Conservation (phyloP, 2,329 filamentous ascomycete species). For the Phoma sp. region DNA sequence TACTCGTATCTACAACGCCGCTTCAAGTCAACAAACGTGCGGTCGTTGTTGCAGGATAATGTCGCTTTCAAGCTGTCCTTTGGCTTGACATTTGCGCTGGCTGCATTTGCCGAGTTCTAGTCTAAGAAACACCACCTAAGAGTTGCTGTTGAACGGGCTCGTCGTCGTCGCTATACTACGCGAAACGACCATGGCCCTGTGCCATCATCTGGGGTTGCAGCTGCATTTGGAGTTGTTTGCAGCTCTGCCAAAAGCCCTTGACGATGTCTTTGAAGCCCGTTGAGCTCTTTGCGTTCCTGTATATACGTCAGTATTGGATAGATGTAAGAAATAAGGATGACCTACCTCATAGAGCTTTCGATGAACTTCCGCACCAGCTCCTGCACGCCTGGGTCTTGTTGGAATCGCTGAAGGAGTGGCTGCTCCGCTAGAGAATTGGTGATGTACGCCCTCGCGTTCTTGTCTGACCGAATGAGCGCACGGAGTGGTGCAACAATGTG, state of each 20-base stretch:
- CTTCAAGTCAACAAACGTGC: slow-evolving; percentile 58
- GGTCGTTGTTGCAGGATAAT: slow-evolving; percentile 62
- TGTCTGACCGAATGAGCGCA: slow-evolving; percentile 41
- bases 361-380: slow-evolving; percentile 45
- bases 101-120: slow-evolving; percentile 67
- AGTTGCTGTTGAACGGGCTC: slow-evolving; percentile 14
- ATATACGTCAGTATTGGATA: slow-evolving; percentile 32
- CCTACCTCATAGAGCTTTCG: slow-evolving; percentile 44
- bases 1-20: slow-evolving; percentile 60
- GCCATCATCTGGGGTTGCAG: slow-evolving; percentile 39
- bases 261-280: slow-evolving; percentile 46
- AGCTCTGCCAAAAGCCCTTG: slow-evolving; percentile 47
- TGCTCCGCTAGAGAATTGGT: slow-evolving; percentile 39
- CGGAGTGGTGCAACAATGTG: slow-evolving; percentile 43
- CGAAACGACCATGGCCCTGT: slow-evolving; percentile 25
- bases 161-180: slow-evolving; percentile 4
- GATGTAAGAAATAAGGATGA: neutral
- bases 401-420: slow-evolving; percentile 38
- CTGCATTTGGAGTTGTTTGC: slow-evolving; percentile 48
- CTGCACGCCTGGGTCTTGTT: slow-evolving; percentile 38
- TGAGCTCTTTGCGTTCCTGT: slow-evolving; percentile 45
- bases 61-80: slow-evolving; percentile 74
- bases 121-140: neutral
- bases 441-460: slow-evolving; percentile 42
- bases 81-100: slow-evolving; percentile 74